Evolutionary conservation across 1,284 basidiomycete species (phyloP).

Genomic region (Trichosporon sp.): DNA sequence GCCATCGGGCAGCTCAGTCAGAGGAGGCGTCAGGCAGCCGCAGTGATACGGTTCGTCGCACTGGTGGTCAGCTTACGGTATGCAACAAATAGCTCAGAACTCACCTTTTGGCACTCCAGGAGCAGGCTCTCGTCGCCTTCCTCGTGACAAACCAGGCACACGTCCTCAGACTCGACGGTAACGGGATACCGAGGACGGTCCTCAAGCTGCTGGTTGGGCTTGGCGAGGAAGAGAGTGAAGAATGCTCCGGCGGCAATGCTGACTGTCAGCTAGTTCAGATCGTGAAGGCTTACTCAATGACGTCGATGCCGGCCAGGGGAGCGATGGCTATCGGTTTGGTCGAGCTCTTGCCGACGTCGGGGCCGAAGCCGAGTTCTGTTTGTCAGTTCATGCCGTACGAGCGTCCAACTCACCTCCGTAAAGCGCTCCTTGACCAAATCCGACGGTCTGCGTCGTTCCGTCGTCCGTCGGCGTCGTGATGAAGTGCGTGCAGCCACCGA

Average conservation of each 20-base stretch:
- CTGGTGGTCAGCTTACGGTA: constrained; percentile 53
- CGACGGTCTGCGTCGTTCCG: constrained; percentile 61
- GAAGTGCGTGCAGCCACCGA: constrained; percentile 90
- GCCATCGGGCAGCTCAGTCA: constrained; percentile 76
- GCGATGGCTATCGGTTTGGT: constrained; percentile 78
- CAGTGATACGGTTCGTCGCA: constrained; percentile 89
- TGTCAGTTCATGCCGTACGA: constrained; percentile 9
- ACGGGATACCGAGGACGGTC: constrained; percentile 72
- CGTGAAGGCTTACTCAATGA: constrained; percentile 68
- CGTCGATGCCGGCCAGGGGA: constrained; percentile 71
- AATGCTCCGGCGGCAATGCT: constrained; percentile 83
- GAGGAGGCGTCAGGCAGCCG: constrained; percentile 75
- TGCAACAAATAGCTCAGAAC: no score
- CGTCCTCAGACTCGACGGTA: constrained; percentile 68
- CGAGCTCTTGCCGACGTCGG: constrained; percentile 77
- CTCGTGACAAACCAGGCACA: constrained; percentile 72
- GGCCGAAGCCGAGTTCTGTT: constrained; percentile 77
- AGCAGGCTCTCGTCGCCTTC: constrained; percentile 69
- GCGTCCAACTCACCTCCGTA: constrained; percentile 24
- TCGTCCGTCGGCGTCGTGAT: constrained; percentile 66
- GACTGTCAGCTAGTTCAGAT: constrained; percentile 18
- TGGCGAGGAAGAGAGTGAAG: constrained; percentile 77
- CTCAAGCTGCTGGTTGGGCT: constrained; percentile 68
- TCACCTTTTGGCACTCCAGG: constrained; percentile 83
- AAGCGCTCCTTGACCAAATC: constrained; percentile 30